Conservation (phyloP, 768 basidiomycete genomes). For the Rickenella mellea region DNA sequence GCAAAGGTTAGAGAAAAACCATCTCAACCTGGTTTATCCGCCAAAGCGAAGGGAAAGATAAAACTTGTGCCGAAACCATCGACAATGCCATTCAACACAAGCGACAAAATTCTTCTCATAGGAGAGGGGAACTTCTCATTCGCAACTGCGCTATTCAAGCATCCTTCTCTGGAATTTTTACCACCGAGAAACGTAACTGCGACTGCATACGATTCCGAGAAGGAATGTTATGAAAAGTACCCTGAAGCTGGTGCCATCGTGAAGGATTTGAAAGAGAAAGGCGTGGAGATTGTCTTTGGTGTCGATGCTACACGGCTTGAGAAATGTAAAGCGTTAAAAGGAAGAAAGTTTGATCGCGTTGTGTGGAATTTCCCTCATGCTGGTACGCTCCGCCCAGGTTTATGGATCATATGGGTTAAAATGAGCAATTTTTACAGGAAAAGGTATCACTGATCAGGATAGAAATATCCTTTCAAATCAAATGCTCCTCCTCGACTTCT, state of each 20-base stretch:
- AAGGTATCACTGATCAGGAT: constrained; percentile 88
- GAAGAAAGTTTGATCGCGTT: constrained; percentile 63
- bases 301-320: constrained; percentile 81
- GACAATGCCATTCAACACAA: constrained; percentile 55
- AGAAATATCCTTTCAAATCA: constrained; percentile 91
- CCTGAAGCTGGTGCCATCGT: constrained; percentile 61
- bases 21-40: constrained; percentile 11
- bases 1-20: constrained; percentile 38
- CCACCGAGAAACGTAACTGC: constrained; percentile 66
- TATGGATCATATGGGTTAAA: constrained; percentile 4
- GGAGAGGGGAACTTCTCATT: constrained; percentile 98
- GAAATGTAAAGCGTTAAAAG: constrained; percentile 45
- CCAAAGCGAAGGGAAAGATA: constrained; percentile 31
- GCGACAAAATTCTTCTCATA: constrained; percentile 65
- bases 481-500: constrained; percentile 68
- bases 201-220: constrained; percentile 77
- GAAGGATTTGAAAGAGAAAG: constrained; percentile 38
- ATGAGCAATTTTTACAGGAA: constrained; percentile 35
- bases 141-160: constrained; percentile 56
- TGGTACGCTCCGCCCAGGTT: constrained; percentile 33
- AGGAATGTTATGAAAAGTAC: constrained; percentile 75
- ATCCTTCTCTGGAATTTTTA: constrained; percentile 36
- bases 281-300: constrained; percentile 65
- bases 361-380: constrained; percentile 97
- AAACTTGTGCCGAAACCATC: constrained; percentile 21